Conservation (phyloP, 2,329 filamentous ascomycete genomes). For the Paraphaeosphaeria sporulosa region DNA sequence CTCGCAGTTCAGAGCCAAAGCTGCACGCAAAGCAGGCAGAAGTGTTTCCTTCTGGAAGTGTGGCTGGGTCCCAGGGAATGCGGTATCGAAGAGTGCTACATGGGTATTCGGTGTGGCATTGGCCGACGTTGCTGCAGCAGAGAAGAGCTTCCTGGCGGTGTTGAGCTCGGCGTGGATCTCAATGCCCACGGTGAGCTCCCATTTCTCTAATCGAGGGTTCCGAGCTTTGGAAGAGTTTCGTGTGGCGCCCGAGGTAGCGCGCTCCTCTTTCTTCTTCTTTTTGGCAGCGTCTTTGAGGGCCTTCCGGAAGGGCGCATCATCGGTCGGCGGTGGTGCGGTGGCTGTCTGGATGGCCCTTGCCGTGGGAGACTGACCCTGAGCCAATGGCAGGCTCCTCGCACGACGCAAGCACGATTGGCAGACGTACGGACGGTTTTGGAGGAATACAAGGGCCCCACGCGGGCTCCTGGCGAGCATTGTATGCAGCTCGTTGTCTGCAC, state of each 20-base stretch:
- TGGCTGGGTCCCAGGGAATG: conserved; percentile 89
- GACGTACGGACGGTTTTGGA: conserved; percentile 36
- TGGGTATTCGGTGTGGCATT: conserved; percentile 81
- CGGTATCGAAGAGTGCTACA: conserved; percentile 86
- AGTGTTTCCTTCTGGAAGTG: conserved; percentile 82
- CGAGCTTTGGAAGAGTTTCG: conserved; percentile 19
- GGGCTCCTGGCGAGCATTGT: conserved; percentile 39
- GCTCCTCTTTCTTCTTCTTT: conserved; percentile 38
- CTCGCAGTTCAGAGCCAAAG: conserved; percentile 81
- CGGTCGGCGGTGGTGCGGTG: conserved; percentile 26
- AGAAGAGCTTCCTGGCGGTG: conserved; percentile 88
- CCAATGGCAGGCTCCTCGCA: conserved; percentile 29
- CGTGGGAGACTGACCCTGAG: neutral
- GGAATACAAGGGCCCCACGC: conserved; percentile 27
- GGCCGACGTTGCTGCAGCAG: conserved; percentile 58
- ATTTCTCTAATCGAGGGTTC: conserved; percentile 60
- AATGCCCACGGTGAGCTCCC: conserved; percentile 95
- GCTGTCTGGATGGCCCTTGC: conserved; percentile 36
- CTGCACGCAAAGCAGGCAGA: conserved; percentile 88
- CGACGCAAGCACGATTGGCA: conserved; percentile 39
- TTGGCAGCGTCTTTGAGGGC: conserved; percentile 48
- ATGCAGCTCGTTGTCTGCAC: conserved; percentile 29
- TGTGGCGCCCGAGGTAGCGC: conserved; percentile 11
- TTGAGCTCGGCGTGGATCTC: conserved; percentile 98
- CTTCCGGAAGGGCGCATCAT: conserved; percentile 46